A percentile compares a stretch with the other conserved stretches of the same genome.
Evolutionary conservation across 129 eudicot genomes (phyloP).

Genomic region (Lactuca saligna): DNA sequence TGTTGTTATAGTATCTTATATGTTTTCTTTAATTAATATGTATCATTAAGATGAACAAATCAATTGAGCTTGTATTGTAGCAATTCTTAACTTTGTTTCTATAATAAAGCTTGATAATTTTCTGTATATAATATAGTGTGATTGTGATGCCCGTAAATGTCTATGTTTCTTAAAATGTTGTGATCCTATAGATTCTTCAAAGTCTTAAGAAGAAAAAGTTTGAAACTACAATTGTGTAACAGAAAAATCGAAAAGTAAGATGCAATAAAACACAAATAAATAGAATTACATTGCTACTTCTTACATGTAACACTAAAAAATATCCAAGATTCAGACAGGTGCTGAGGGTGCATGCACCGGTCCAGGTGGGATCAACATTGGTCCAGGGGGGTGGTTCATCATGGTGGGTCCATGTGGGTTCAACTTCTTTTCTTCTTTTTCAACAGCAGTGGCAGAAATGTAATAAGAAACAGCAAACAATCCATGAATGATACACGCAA

Average conservation of each 20-base stretch:
- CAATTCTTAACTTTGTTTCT: conserved; percentile 8
- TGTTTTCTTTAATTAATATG: conserved; percentile 23
- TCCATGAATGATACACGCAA: conserved; percentile 81
- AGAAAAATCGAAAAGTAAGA: background rate
- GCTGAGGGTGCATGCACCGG: conserved; percentile 13
- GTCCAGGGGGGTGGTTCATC: conserved; percentile 26
- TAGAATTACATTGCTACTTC: background rate
- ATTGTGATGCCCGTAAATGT: background rate
- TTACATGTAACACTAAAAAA: background rate
- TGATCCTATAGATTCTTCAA: background rate
- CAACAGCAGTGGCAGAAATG: conserved; percentile 66
- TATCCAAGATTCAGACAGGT: conserved; percentile 23
- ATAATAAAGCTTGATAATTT: conserved; percentile 9
- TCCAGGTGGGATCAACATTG: conserved; percentile 23
- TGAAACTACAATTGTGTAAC: background rate
- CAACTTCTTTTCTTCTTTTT: conserved; percentile 45
- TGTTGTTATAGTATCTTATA: conserved; percentile 10
- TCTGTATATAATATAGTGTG: conserved; percentile 1
- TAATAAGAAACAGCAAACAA: conserved; percentile 75
- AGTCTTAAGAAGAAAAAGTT: background rate
- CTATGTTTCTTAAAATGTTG: conserved; percentile 9
- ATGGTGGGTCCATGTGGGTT: conserved; percentile 34
- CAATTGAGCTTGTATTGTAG: conserved; percentile 24
- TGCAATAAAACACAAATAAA: background rate
- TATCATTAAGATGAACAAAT: conserved; percentile 29